phyloP scores from a whole-genome alignment of 2,329 filamentous ascomycete species.

The Clonostachys rosea region DNA sequence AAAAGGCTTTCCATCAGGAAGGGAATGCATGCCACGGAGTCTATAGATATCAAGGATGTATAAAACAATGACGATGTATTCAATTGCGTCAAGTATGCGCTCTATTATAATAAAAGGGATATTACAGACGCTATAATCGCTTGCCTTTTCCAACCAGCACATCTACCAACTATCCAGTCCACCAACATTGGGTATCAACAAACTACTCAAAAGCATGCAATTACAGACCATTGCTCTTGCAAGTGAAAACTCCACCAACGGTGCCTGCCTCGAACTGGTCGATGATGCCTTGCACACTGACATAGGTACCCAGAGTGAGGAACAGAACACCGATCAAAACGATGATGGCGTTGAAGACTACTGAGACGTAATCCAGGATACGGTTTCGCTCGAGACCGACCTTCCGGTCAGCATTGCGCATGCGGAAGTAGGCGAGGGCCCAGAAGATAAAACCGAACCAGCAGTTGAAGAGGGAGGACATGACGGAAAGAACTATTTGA shows the following conservation, averaged over 20 bases:
- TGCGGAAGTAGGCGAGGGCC: conserved; percentile 75
- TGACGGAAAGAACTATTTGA: conserved; percentile 55
- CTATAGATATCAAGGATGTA: no score
- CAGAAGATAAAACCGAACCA: conserved; percentile 97
- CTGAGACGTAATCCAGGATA: conserved; percentile 44
- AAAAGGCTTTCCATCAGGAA: no score
- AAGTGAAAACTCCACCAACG: conserved; percentile 72
- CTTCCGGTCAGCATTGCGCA: conserved; percentile 59
- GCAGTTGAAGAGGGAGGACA: conserved; percentile 88
- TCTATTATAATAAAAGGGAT: no score
- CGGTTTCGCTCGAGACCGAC: conserved; percentile 46
- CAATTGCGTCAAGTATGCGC: no score
- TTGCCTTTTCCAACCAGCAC: no score
- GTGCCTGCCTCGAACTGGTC: conserved; percentile 61
- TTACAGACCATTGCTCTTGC: conserved; percentile 62
- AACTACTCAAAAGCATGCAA: no score
- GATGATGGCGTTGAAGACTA: conserved; percentile 67
- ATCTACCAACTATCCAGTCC: no score
- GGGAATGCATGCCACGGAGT: no score
- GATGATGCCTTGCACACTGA: conserved; percentile 69
- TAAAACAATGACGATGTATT: no score
- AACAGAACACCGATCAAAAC: conserved; percentile 77
- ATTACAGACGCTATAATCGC: no score
- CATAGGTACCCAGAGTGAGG: conserved; percentile 77
- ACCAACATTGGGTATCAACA: no score